These are phyloP conservation scores for Oenanthe sinensis DNA, from an alignment of 129 eudicot species.

Conservation along the genomic window DNA sequence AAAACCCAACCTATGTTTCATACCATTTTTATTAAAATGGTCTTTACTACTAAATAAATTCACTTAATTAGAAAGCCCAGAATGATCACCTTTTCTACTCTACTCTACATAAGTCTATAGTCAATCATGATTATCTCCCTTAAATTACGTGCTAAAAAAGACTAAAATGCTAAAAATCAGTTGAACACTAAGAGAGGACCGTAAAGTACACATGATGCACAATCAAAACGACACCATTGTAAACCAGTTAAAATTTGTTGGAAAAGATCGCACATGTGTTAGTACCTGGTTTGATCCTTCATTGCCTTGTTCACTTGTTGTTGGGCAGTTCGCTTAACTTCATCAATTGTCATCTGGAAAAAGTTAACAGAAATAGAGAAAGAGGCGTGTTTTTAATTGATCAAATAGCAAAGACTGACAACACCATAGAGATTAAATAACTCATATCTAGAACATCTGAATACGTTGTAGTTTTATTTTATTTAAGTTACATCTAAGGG, in stretches of 20 bases:
- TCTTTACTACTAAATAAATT: neutral
- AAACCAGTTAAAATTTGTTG: neutral
- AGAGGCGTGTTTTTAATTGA: too few species aligned
- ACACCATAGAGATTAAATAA: neutral
- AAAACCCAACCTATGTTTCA: neutral
- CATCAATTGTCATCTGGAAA: constrained; percentile 82
- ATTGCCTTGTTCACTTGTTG: constrained; percentile 79
- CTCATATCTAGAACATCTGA: neutral
- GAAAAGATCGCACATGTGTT: neutral
- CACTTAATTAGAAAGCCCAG: neutral
- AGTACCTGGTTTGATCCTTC: constrained; percentile 81
- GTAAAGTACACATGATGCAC: neutral
- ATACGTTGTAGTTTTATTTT: neutral
- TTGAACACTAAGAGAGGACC: neutral
- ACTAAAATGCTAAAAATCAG: neutral
- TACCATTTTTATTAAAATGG: neutral
- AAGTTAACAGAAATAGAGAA: neutral
- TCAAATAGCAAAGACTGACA: neutral
- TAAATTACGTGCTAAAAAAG: neutral
- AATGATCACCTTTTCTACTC: neutral
- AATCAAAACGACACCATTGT: neutral
- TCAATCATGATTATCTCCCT: neutral
- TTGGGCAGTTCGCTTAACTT: constrained; percentile 94
- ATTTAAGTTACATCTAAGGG: neutral
- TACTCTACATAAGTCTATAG: neutral